Conservation (phyloP, 129 eudicot genomes). For the Flaveria bidentis region DNA sequence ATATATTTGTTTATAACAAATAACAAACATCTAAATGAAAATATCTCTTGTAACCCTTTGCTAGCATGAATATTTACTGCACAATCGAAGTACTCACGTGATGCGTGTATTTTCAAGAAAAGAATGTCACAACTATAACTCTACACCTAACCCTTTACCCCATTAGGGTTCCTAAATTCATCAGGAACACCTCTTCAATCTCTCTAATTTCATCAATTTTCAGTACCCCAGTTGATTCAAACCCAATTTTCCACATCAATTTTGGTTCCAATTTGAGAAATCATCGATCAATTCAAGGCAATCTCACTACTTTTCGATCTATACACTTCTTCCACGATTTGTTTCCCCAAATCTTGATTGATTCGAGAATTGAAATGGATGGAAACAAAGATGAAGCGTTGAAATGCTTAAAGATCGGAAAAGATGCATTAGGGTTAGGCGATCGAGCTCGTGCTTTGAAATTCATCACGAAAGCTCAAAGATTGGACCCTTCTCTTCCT, state of each 20-base stretch:
- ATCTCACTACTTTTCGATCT: slow-evolving; percentile 10
- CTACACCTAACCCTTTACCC: slow-evolving; percentile 16
- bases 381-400: slow-evolving; percentile 88
- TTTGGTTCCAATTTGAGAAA: neutral
- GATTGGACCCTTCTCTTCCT: slow-evolving; percentile 64
- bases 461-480: slow-evolving; percentile 63
- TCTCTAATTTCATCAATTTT: neutral
- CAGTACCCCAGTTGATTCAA: neutral
- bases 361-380: slow-evolving; percentile 43
- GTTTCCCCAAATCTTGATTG: neutral
- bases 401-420: slow-evolving; percentile 63
- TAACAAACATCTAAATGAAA: too few species aligned
- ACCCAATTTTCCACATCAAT: neutral
- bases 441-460: slow-evolving; percentile 61
- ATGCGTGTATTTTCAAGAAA: slow-evolving; percentile 7
- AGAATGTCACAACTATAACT: slow-evolving; percentile 9
- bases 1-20: too few species aligned
- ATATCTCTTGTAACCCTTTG: too few species aligned
- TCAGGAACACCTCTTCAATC: neutral
- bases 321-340: neutral
- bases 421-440: slow-evolving; percentile 55
- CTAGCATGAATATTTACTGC: too few species aligned
- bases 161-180: slow-evolving; percentile 7
- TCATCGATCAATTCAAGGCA: slow-evolving; percentile 22
- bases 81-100: neutral